Evolutionary conservation across 495 filamentous ascomycete genomes (phyloP), one percentile per base, ranked within the genome.

Genomic region (Penicillium ochrochloron): DNA sequence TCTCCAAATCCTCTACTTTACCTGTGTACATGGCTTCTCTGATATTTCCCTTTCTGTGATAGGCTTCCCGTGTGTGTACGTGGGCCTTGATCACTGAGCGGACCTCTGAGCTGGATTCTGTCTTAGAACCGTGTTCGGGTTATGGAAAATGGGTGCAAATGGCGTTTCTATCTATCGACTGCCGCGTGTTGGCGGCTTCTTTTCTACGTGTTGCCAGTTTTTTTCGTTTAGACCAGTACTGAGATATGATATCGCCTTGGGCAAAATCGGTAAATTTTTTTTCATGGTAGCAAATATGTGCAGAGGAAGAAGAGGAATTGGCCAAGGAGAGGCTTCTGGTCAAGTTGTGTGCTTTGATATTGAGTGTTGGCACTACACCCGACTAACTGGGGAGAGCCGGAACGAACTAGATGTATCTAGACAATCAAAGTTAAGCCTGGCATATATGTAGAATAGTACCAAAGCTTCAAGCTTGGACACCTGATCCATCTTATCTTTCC

Each of bases 1-100:
- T 34, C 31, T 34, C 51, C 51, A 29, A 54, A 54, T n/a, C 31
- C 51, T 60, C 58, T 31, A 27, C 48, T 41, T 62, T 44, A 44
- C 77, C 78, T 79, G 75, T 81, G 78, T 81, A 81, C 78, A 81
- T 81, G 78, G 78, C 68, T 72, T 80, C 71, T 72, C 73, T 73
- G 68, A 76, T 75, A 73, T 74, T 76, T 75, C 74, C 78, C 72
- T 70, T 72, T 73, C 66, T 66, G 66, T 69, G 70, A 57, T 65
- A 52, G 69, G 67, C 66, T 72, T 65, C 61, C 48, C 56, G 57
- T 19, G 17, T 19, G 14, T 3, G 68, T n/a, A n/a, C 25, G 25
- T 54, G 60, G 63, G 60, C 59, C 63, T 63, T 68, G 66, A 72
- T 70, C 65, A 69, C 64, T 63, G 67, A 74, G 74, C 70, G 74